Percentiles rank a stretch among this genome's conserved stretches.
Evolutionary conservation across 1,284 basidiomycete genomes (phyloP).

Genomic region (Spongiforma sp.): DNA sequence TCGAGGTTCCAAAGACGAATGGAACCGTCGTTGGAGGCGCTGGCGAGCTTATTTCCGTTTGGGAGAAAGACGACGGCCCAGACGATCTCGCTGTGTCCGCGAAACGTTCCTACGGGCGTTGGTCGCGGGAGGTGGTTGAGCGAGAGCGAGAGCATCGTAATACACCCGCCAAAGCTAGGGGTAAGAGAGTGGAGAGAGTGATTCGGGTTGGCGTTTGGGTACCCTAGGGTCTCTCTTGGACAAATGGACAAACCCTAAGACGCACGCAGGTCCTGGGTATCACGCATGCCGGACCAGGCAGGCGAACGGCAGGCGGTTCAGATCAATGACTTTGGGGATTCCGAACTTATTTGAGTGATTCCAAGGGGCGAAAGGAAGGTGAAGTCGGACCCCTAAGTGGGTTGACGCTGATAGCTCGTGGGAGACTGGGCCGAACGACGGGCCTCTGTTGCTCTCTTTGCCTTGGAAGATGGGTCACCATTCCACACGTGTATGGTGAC

Average conservation of each 20-base stretch:
- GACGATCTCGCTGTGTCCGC: conserved; percentile 35
- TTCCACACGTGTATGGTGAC: conserved; percentile 11
- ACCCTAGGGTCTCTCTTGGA: conserved; percentile 32
- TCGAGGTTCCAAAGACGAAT: conserved; percentile 37
- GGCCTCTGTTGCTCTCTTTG: not conserved
- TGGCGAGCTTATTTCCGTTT: conserved; percentile 29
- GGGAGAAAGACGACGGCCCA: conserved; percentile 37
- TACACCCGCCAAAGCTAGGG: conserved; percentile 28
- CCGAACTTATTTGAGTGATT: conserved; percentile 38
- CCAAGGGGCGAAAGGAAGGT: conserved; percentile 22
- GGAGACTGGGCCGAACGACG: conserved; percentile 16
- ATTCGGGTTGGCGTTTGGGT: conserved; percentile 31
- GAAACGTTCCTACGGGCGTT: conserved; percentile 25
- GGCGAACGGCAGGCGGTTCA: conserved; percentile 37
- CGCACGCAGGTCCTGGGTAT: conserved; percentile 35
- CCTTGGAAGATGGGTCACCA: not conserved
- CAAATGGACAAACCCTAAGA: conserved; percentile 39
- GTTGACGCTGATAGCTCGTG: conserved; percentile 34
- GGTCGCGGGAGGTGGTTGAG: conserved; percentile 35
- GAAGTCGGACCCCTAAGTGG: conserved; percentile 40
- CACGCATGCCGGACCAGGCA: conserved; percentile 38
- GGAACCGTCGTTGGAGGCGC: conserved; percentile 38
- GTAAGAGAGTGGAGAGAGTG: conserved; percentile 24
- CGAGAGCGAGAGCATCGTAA: conserved; percentile 38
- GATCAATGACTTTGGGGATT: conserved; percentile 38